Evolutionary conservation across 2,329 filamentous ascomycete species (phyloP).

Genomic region (Pestalotiopsis sp.): DNA sequence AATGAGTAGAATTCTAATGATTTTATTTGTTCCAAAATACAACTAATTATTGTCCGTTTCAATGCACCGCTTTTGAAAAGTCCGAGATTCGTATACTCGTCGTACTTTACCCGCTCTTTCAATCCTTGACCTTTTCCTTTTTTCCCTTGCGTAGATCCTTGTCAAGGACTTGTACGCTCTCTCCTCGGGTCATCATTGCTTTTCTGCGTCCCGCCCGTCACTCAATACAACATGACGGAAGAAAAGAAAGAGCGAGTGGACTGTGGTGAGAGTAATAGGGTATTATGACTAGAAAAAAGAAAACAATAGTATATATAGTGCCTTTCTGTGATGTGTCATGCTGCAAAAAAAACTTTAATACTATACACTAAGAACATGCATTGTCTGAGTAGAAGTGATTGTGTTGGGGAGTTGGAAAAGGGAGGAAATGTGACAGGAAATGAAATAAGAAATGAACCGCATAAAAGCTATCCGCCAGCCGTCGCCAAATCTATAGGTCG

Average conservation of each 20-base stretch:
- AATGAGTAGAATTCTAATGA: too few relatives aligned
- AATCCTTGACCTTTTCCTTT: too few relatives aligned
- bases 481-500: conserved; percentile 10
- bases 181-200: not conserved
- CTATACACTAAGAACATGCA: not conserved
- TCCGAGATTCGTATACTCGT: not conserved
- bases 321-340: not conserved
- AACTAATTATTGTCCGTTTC: too few relatives aligned
- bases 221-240: not conserved
- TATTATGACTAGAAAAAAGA: not conserved
- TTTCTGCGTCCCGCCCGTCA: not conserved
- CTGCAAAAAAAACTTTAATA: not conserved
- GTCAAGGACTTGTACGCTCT: too few relatives aligned
- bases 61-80: too few relatives aligned
- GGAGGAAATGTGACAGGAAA: not conserved
- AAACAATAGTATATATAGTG: not conserved
- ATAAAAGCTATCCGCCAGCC: not conserved
- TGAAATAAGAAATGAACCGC: not conserved
- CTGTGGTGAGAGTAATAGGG: not conserved
- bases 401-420: not conserved
- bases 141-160: too few relatives aligned
- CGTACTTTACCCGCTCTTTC: too few relatives aligned
- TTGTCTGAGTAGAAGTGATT: not conserved
- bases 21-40: too few relatives aligned
- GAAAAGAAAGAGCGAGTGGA: not conserved